These are phyloP conservation scores for Sechiopsis laciniata DNA, from an alignment of 306 rosid species.

Conservation along the genomic window DNA sequence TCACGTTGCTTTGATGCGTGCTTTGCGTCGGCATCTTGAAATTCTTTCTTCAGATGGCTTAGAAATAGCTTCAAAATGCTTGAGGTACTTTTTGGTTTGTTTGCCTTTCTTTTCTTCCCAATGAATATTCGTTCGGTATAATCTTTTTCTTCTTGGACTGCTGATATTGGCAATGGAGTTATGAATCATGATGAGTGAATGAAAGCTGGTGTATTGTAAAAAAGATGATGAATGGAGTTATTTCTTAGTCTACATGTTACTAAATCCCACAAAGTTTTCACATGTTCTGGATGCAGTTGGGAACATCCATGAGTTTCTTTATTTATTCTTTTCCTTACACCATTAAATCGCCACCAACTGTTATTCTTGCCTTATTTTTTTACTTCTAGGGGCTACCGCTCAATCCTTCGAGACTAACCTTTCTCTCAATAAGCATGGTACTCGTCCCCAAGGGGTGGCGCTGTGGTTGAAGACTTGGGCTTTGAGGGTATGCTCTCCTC, in stretches of 20 bases:
- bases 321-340: neutral
- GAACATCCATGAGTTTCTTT: neutral
- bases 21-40: slow-evolving; percentile 65
- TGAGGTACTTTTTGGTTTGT: slow-evolving; percentile 44
- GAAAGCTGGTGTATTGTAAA: too few relatives aligned
- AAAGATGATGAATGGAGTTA: neutral
- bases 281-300: neutral
- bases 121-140: neutral
- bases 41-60: slow-evolving; percentile 52
- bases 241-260: neutral
- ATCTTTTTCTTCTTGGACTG: neutral
- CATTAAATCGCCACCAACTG: neutral
- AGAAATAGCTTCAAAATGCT: slow-evolving; percentile 60
- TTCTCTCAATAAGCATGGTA: neutral
- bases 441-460: too few relatives aligned
- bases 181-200: neutral
- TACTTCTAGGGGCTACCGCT: neutral
- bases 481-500: too few relatives aligned
- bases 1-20: slow-evolving; percentile 70
- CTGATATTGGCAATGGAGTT: neutral
- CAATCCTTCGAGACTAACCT: neutral
- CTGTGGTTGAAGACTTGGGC: too few relatives aligned
- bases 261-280: neutral
- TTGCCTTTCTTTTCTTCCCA: neutral
- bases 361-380: neutral